Evolutionary conservation across 306 rosid species (phyloP).

Genomic region (Medicago truncatula): DNA sequence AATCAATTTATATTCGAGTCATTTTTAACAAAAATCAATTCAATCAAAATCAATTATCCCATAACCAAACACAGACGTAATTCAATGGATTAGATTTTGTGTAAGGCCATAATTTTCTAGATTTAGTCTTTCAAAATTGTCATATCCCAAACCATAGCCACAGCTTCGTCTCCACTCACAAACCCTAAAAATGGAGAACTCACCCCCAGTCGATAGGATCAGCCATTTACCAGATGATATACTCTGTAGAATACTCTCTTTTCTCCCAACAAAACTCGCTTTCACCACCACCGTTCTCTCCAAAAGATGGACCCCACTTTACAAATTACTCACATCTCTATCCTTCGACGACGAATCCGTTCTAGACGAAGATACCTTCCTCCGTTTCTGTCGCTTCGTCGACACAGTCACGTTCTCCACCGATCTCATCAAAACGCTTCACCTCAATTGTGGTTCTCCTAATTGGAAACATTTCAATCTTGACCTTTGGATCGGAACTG

Average conservation of each 20-base stretch:
- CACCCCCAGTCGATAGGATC: not conserved
- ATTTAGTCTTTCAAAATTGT: too few relatives aligned
- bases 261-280: not conserved
- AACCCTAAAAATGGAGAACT: not conserved
- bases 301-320: not conserved
- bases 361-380: not conserved
- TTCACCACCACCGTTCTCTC: not conserved
- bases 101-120: too few relatives aligned
- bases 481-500: too few relatives aligned
- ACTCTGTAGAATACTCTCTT: not conserved
- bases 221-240: not conserved
- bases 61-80: too few relatives aligned
- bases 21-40: too few relatives aligned
- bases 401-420: not conserved
- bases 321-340: not conserved
- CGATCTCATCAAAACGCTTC: not conserved
- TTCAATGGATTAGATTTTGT: too few relatives aligned
- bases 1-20: too few relatives aligned
- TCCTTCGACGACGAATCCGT: not conserved
- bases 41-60: too few relatives aligned
- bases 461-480: not conserved
- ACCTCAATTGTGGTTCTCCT: not conserved
- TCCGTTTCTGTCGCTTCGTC: not conserved
- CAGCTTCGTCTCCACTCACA: too few relatives aligned
- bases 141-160: too few relatives aligned